Evolutionary conservation across 1,139 yeast genomes (phyloP), one percentile per base, ranked within the genome.

Genomic region (Taphrina wiesneri): DNA sequence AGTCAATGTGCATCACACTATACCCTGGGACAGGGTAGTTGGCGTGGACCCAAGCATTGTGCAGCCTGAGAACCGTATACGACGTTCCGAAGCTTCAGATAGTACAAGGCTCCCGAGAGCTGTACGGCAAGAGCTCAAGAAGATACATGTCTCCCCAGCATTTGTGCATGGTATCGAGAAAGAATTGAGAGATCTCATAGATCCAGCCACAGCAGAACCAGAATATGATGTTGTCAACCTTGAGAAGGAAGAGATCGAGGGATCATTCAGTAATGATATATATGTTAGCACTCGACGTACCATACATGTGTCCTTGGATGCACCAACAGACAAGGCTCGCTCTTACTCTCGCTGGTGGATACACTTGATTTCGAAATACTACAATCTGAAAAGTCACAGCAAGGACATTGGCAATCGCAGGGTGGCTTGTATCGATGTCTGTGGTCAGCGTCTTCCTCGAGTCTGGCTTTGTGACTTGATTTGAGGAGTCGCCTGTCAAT

Each of bases 381-480:
- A 56, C 61, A 56, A 56, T 25, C 25, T 56, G 3, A 56, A 41
- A 25, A 28, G 43, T 17, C 39, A 28, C 9, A 41, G 51, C 25
- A 39, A 25, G 39, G 61, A 56, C 25, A 19, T 39, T 15, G 51
- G 51, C n/a, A 41, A 23, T 19, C 21, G 51, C 17, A 39, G 61
- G 41, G 61, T 56, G 36, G 61, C 61, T 17, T 52, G 56, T 28
- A 52, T 52, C 9, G 56, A 52, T 30, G 26, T 52, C 30, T 21
- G 34, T 21, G 45, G 30, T 45, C 25, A 52, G 21, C 30, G 34
- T 23, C 45, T 52, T 6, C 56, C 56, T 6, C 6, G 45, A 2
- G 56, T 52, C 23, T 52, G 56, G 56, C 30, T 52, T 13, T 25
- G 56, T 34, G 56, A 52, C 45, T 52, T 52, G 56, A 21, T 52